These are phyloP conservation scores for Grosmannia serpens DNA, from an alignment of 2,329 filamentous ascomycete genomes.

Conservation along the genomic window DNA sequence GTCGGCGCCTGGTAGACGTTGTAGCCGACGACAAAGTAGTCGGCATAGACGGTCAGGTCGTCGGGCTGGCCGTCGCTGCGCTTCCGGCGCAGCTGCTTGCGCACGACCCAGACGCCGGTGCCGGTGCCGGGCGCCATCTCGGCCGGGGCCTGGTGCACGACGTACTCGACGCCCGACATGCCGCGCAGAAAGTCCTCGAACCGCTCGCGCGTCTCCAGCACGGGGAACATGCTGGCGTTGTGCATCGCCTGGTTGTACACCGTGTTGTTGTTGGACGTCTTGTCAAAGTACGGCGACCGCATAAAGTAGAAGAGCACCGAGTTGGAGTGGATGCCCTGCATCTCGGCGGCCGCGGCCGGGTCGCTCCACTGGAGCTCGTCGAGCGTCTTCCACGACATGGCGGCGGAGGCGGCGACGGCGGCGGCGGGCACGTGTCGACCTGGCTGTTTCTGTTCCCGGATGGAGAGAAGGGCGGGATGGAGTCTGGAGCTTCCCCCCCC, in stretches of 20 bases:
- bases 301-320: conserved; percentile 57
- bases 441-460: too few species aligned
- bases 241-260: conserved; percentile 50
- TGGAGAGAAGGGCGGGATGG: too few species aligned
- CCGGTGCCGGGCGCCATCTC: conserved; percentile 49
- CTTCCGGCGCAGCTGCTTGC: conserved; percentile 54
- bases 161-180: conserved; percentile 57
- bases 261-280: conserved; percentile 55
- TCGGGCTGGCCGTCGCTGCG: conserved; percentile 30
- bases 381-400: conserved; percentile 27
- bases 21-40: conserved; percentile 54
- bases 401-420: neutral
- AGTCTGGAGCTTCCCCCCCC: too few species aligned
- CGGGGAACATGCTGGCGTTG: conserved; percentile 45
- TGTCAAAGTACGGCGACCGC: conserved; percentile 56
- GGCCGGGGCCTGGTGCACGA: conserved; percentile 53
- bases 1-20: conserved; percentile 57
- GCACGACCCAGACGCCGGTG: conserved; percentile 58
- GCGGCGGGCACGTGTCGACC: too few species aligned
- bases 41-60: conserved; percentile 46
- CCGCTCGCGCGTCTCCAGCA: conserved; percentile 48
- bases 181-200: conserved; percentile 52
- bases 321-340: conserved; percentile 49
- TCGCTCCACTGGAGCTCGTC: conserved; percentile 59
- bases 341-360: conserved; percentile 35